phyloP scores from a whole-genome alignment of 768 basidiomycete species.

The Hortiboletus campestris region DNA sequence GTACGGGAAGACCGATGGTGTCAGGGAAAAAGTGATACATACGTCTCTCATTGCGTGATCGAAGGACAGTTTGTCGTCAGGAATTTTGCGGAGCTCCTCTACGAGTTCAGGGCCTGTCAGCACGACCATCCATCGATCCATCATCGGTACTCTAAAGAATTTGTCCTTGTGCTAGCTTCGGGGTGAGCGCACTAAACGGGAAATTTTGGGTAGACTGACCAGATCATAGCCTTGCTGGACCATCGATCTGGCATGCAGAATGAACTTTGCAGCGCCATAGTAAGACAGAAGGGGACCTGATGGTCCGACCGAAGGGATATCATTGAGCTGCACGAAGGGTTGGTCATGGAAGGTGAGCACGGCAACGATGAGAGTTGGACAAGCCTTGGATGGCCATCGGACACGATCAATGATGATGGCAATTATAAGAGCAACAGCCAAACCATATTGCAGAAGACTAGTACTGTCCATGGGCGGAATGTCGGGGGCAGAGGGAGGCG shows the following conservation, averaged over 20 bases:
- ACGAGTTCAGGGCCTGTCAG: slow-evolving; percentile 41
- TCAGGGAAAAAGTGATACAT: slow-evolving; percentile 9
- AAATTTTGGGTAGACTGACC: slow-evolving; percentile 18
- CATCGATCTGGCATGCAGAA: slow-evolving; percentile 32
- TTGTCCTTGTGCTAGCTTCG: slow-evolving; percentile 28
- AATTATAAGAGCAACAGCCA: slow-evolving; percentile 15
- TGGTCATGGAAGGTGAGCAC: neutral
- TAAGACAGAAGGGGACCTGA: slow-evolving; percentile 35
- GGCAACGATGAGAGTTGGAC: neutral
- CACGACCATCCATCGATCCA: slow-evolving; percentile 47
- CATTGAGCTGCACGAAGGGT: slow-evolving; percentile 21
- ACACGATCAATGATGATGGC: slow-evolving; percentile 16
- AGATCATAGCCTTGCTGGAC: slow-evolving; percentile 38
- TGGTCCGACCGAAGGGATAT: slow-evolving; percentile 37
- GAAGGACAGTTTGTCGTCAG: slow-evolving; percentile 46
- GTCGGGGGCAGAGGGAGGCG: slow-evolving; percentile 21
- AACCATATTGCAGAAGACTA: slow-evolving; percentile 20
- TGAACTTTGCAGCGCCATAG: slow-evolving; percentile 30
- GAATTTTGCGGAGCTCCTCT: slow-evolving; percentile 50
- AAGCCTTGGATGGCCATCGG: slow-evolving; percentile 28
- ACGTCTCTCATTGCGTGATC: slow-evolving; percentile 41
- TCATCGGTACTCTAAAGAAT: slow-evolving; percentile 44
- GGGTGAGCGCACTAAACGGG: slow-evolving; percentile 13
- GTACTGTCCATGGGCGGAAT: slow-evolving; percentile 27
- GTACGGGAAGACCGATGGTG: slow-evolving; percentile 11